These are phyloP conservation scores for Odonthalia washingtoniensis DNA, from an alignment of 31 red algal genomes.

Conservation along the genomic window DNA sequence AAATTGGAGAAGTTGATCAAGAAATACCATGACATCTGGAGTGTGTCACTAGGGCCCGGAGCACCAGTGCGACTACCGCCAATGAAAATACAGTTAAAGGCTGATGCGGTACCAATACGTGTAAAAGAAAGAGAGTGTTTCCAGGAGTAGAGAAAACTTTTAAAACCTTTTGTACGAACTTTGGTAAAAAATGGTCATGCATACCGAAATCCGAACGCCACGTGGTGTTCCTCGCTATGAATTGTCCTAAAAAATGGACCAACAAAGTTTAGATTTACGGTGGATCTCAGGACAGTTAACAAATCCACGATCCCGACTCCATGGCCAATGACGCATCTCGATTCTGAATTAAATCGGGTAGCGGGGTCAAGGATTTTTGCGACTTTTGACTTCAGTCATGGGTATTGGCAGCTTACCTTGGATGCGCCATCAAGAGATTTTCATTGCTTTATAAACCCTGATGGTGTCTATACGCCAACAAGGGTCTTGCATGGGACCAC, in stretches of 20 bases:
- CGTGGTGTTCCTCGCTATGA: not conserved
- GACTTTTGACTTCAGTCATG: not conserved
- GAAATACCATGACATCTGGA: too few species aligned
- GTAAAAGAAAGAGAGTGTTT: not conserved
- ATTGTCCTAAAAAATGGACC: not conserved
- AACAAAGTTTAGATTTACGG: not conserved
- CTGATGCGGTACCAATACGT: not conserved
- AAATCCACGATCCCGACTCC: not conserved
- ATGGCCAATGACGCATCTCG: conserved; percentile 2
- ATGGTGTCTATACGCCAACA: not conserved
- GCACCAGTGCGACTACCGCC: too few species aligned
- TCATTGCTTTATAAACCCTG: not conserved
- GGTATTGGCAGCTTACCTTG: not conserved
- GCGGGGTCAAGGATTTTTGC: not conserved
- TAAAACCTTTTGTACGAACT: not conserved
- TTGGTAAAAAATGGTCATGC: not conserved
- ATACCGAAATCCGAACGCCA: not conserved
- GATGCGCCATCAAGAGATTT: not conserved
- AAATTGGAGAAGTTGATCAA: too few species aligned
- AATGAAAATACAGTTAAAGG: not conserved
- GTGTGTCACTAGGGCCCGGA: too few species aligned
- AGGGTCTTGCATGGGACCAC: not conserved
- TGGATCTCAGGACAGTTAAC: not conserved
- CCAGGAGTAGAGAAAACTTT: not conserved
- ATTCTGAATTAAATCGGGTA: not conserved